Base-by-base conservation (phyloP, 345 rosid genomes). In the Brassica carinata region DNA sequence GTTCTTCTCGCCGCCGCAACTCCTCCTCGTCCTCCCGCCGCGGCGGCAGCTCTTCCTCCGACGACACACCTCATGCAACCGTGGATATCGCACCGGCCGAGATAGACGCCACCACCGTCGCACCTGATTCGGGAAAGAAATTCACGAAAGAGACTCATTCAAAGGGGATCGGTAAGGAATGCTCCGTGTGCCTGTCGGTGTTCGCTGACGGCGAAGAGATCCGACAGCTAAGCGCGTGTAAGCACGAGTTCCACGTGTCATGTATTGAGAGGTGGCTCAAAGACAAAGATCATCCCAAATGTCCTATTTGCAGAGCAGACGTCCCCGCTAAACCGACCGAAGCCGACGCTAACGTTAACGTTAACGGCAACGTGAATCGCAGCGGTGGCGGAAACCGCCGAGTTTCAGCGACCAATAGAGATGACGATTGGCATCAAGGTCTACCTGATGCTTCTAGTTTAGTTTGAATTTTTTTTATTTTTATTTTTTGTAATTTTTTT, bases 291-390 rank as follows among this genome's bases (percentile, higher is more conserved):
- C 86, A 89, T 26, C 43, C 89, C 4, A 89, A 78, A 75, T 94
- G 98, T 51, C 97, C 97, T 5, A 82, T 88, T 76, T 94, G 97
- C 75, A 86, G 98, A 0, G 91, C 94, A 30, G 27, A 82, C 27
- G 89, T 91, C 57, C 0, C 88, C 18, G 86, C 68, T 34, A 88
- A 87, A 83, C 83, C 63, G 10, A 83, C 89, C 2, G 76, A 70
- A 71, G 3, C 63, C 1, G 63, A 67, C 74, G 62, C 18, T 26
- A 68, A 40, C 45, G 69, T 40, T 75, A 69, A 75, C 53, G 68
- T 1, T 27, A 63, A 75, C 80, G 72, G 4, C 17, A 55, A 75
- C 80, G 73, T 55, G 23, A 55, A 70, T 74, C 79, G 82, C 14
- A 29, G 66, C 26, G 55, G 29, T 17, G 70, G 68, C n/a, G 79